A percentile compares a stretch with the other conserved stretches of the same genome.
Conservation (phyloP, 306 rosid genomes). For the Vigna trinervia region DNA sequence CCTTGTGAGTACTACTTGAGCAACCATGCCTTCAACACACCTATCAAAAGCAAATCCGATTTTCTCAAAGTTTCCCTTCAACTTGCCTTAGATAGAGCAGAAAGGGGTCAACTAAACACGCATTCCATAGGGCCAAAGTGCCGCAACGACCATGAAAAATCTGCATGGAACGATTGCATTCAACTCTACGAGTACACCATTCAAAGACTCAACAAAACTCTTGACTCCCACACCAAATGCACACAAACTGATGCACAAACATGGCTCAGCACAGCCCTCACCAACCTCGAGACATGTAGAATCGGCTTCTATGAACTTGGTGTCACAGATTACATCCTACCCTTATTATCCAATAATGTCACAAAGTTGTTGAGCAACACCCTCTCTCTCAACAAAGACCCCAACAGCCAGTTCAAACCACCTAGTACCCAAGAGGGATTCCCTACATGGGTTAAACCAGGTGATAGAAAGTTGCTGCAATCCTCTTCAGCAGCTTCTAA, state of each 20-base stretch:
- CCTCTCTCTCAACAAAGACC: conserved; percentile 61
- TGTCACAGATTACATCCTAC: conserved; percentile 44
- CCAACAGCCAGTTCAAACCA: background rate
- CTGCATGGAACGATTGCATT: conserved; percentile 79
- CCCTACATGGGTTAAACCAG: conserved; percentile 77
- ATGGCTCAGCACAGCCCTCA: conserved; percentile 80
- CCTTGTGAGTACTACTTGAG: conserved; percentile 71
- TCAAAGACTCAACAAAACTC: conserved; percentile 57
- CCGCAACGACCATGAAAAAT: conserved; percentile 47
- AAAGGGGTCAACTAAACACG: conserved; percentile 46
- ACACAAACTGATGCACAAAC: conserved; percentile 63
- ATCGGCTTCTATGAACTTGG: conserved; percentile 68
- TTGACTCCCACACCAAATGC: conserved; percentile 39
- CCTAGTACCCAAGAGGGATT: conserved; percentile 54
- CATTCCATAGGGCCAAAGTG: conserved; percentile 60
- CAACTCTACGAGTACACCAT: conserved; percentile 66
- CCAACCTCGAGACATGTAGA: conserved; percentile 78
- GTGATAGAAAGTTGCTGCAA: conserved; percentile 73
- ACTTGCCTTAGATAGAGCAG: conserved; percentile 61
- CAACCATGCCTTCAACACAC: conserved; percentile 37
- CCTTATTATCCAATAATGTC: conserved; percentile 68
- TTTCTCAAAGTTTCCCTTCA: conserved; percentile 60
- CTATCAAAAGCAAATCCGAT: conserved; percentile 66
- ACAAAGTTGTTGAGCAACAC: conserved; percentile 66
- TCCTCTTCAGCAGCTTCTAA: conserved; percentile 56